These are phyloP conservation scores for Amylocarpus encephaloides DNA, from an alignment of 2,329 filamentous ascomycete species.

Conservation along the genomic window DNA sequence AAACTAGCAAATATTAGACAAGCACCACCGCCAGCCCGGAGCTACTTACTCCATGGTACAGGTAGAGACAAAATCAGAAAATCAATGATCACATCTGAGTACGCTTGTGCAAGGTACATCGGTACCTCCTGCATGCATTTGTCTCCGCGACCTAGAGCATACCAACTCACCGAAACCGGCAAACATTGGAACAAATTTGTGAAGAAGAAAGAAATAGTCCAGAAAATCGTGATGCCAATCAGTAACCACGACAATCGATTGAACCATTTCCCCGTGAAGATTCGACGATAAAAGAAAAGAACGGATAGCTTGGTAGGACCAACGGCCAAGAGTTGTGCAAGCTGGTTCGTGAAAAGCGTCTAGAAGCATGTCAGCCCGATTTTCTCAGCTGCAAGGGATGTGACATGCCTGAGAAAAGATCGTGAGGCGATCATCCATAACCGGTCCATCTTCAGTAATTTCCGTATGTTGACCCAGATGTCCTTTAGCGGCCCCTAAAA, in stretches of 20 bases:
- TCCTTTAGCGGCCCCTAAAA: not conserved
- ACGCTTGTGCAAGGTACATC: conserved; percentile 2
- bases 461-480: conserved; percentile 3
- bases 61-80: not conserved
- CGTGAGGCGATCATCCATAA: not conserved
- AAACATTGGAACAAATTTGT: conserved; percentile 2
- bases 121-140: not conserved
- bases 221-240: not conserved
- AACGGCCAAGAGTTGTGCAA: conserved; percentile 1
- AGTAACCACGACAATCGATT: not conserved
- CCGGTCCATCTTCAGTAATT: not conserved
- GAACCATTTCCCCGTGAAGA: conserved; percentile 1
- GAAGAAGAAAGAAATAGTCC: conserved; percentile 2
- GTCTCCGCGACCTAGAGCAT: not conserved
- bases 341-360: not conserved
- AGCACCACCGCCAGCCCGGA: not conserved
- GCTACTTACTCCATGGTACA: not conserved
- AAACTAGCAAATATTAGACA: not conserved
- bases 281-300: conserved; percentile 2
- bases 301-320: conserved; percentile 3
- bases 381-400: not conserved
- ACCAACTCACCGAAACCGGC: not conserved
- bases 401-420: not conserved
- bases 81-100: conserved; percentile 1
- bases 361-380: not conserved